These are phyloP conservation scores for Gossypium ekmanianum DNA, from an alignment of 345 rosid genomes.

Conservation along the genomic window DNA sequence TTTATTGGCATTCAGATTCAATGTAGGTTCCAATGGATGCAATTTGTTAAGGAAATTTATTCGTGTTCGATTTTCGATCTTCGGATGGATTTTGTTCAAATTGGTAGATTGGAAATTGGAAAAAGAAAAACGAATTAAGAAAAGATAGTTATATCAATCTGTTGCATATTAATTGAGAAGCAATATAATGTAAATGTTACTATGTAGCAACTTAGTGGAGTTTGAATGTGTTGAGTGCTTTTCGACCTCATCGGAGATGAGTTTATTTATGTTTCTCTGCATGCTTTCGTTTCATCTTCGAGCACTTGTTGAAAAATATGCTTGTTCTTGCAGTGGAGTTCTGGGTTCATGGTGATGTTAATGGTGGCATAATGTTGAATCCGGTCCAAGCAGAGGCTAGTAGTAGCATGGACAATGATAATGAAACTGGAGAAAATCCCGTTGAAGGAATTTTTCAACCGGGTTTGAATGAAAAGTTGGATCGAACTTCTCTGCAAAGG, in stretches of 20 bases:
- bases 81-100: background rate
- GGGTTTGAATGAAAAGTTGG: constrained; percentile 43
- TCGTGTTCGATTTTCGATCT: background rate
- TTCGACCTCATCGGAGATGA: background rate
- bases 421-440: constrained; percentile 43
- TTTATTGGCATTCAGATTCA: background rate
- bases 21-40: background rate
- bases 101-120: background rate
- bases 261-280: background rate
- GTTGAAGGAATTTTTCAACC: constrained; percentile 39
- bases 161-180: background rate
- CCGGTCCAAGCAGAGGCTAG: constrained; percentile 40
- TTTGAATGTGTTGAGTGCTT: background rate
- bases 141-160: background rate
- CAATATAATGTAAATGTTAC: background rate
- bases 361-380: constrained; percentile 41
- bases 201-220: background rate
- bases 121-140: background rate
- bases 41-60: background rate
- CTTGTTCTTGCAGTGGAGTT: constrained; percentile 68
- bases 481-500: constrained; percentile 33
- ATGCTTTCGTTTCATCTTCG: background rate
- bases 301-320: background rate
- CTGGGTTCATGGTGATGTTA: constrained; percentile 45
- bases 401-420: constrained; percentile 35